Base-by-base conservation (phyloP, 371 early-diverging fungal genomes). In the Rhizopus arrhizus region DNA sequence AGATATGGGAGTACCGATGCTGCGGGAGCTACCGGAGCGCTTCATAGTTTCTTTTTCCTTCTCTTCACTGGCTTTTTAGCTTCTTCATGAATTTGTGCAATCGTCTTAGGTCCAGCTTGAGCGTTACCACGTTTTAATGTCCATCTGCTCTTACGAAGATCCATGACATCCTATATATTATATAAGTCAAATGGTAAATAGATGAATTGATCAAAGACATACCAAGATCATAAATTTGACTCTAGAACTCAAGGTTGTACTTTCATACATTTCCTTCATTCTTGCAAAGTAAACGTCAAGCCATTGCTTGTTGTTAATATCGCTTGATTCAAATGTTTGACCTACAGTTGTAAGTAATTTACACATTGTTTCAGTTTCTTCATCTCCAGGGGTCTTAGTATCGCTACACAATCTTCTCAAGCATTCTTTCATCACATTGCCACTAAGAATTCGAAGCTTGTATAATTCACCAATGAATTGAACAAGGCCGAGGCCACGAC, bases 391-490 rank as follows among this genome's bases (percentile, higher is more conserved):
- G 29, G 89, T 81, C 59, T 75, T 69, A 59, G 84, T 80, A 63
- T 91, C 85, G 56, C 72, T 65, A 63, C 95, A 81, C 58, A 98
- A 82, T 46, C 83, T 83, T 53, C 75, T 78, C 66, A 97, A 78
- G 70, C 96, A 95, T 68, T 84, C 80, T 70, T 92, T 90, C 88
- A 98, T 94, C 58, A 98, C 93, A 74, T 90, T 90, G 63, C 92
- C 91, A 4, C 93, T 89, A 64, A 98, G 78, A 85, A 98, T 89
- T 49, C 78, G 74, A 50, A 85, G 74, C 79, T 93, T 91, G 88
- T 91, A 98, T 52, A 98, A 81, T 75, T 97, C 96, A 70, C 98
- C 96, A 66, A 98, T 92, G 73, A 97, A 96, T 48, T 81, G 77
- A 38, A 95, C 89, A 67, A 97, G 89, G 67, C 97, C 97, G 55